These are phyloP conservation scores for Trypanosoma congolense DNA, from an alignment of 208 protist genomes.

Conservation along the genomic window DNA sequence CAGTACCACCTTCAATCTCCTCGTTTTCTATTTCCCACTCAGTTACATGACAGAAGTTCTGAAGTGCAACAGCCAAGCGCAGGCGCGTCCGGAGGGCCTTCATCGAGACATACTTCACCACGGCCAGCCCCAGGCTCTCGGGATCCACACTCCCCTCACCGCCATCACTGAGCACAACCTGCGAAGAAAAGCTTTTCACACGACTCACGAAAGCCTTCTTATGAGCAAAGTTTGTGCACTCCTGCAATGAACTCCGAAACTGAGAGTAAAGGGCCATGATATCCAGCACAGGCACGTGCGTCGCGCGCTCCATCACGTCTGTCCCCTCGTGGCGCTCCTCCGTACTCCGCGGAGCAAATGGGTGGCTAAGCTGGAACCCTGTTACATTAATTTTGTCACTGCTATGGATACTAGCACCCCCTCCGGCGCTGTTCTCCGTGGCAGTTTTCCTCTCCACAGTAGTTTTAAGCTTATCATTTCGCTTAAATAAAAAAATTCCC, in stretches of 20 bases:
- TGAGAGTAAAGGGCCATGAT: constrained; percentile 12
- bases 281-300: constrained; percentile 10
- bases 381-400: too few relatives aligned
- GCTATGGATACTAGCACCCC: too few relatives aligned
- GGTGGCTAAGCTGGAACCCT: too few relatives aligned
- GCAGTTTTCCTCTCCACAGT: neutral
- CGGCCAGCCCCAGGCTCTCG: neutral
- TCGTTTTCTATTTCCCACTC: constrained; percentile 77
- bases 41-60: constrained; percentile 59
- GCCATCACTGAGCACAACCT: constrained; percentile 17
- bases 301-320: neutral
- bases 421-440: too few relatives aligned
- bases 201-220: constrained; percentile 11
- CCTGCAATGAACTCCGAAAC: constrained; percentile 9
- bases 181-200: constrained; percentile 7
- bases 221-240: constrained; percentile 1
- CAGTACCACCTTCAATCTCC: constrained; percentile 36
- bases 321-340: neutral
- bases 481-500: constrained; percentile 6
- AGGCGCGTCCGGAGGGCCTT: constrained; percentile 49
- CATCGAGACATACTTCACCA: constrained; percentile 48
- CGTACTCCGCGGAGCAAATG: neutral
- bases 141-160: neutral
- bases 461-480: neutral
- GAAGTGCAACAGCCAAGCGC: constrained; percentile 62